These are phyloP conservation scores for Nitzschia inconspicua DNA, from an alignment of 108 stramenopile genomes.

Conservation along the genomic window DNA sequence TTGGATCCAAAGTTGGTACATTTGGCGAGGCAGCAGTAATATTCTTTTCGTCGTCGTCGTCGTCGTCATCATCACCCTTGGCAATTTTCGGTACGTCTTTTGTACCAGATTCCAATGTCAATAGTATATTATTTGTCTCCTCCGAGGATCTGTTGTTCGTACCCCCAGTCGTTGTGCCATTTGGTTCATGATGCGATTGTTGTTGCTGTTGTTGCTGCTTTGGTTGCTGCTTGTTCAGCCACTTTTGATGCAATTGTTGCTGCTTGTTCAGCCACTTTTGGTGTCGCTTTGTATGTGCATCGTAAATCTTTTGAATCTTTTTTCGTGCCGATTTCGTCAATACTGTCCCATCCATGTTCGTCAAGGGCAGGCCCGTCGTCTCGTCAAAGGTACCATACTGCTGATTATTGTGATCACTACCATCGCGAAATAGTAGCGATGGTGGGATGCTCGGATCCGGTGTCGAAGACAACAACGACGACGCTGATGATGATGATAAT, in stretches of 20 bases:
- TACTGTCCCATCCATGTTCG: constrained; percentile 31
- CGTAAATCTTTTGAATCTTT: constrained; percentile 46
- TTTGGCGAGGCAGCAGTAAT: constrained; percentile 1
- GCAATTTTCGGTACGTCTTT: too few species aligned
- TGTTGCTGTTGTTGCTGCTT: constrained; percentile 8
- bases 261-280: constrained; percentile 24
- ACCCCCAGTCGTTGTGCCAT: too few species aligned
- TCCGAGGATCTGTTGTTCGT: too few species aligned
- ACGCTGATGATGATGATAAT: not conserved
- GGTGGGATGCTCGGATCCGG: constrained; percentile 44
- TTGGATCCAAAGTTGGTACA: constrained; percentile 22
- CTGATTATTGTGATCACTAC: not conserved
- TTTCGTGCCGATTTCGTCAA: constrained; percentile 57
- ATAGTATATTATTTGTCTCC: too few species aligned
- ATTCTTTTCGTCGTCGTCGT: not conserved
- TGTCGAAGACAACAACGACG: not conserved
- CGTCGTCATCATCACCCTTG: not conserved
- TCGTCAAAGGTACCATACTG: constrained; percentile 22
- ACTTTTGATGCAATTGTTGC: not conserved
- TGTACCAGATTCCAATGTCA: too few species aligned
- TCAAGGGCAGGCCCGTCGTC: constrained; percentile 40
- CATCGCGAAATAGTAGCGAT: constrained; percentile 41
- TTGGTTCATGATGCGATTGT: too few species aligned
- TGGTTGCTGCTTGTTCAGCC: not conserved
- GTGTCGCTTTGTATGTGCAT: constrained; percentile 51